Evolutionary conservation across 805 yeast species (phyloP), one percentile per base, ranked within the genome.

Genomic region (Torulaspora franciscae): DNA sequence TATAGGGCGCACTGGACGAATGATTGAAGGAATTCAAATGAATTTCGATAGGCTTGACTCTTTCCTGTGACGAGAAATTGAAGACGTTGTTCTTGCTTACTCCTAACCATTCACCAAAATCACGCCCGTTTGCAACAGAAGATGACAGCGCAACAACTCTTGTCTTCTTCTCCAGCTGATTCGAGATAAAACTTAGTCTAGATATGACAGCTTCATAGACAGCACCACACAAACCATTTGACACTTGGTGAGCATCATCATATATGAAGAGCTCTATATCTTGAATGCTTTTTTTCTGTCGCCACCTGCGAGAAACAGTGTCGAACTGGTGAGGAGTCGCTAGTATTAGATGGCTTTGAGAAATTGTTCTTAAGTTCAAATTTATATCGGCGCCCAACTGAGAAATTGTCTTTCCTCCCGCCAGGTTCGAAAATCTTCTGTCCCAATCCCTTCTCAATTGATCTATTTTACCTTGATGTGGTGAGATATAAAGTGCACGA

Each of bases 21-120:
- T 72, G 67, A 11, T 62, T 59, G 54, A 70, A 77, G 0, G 77
- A 63, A 44, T 75, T 77, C 36, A 85, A 56, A 51, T 73, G 81
- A 15, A 85, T 78, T 44, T 75, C 77, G 10, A 87, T 54, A 3
- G 85, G 79, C 34, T 67, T 59, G 7, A 70, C 67, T 45, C 91
- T 70, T 35, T 80, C 82, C 40, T 68, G 68, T 0, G 95, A 81
- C 13, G 79, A 74, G 59, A 84, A 89, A 56, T 88, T 89, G 68
- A 72, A 87, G 5, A 81, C 71, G 39, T 79, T 71, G 15, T 64
- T 68, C 55, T 79, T 82, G 1, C 73, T 54, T 22, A 84, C 81
- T 2, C 93, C 95, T 24, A 93, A 64, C 96, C 98, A 93, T 43
- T 83, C 86, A 1, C 85, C 91, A 46, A 90, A 65, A 51, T 87